These are phyloP conservation scores for Suhomyces taliae DNA, from an alignment of 1,139 yeast species.

Conservation along the genomic window DNA sequence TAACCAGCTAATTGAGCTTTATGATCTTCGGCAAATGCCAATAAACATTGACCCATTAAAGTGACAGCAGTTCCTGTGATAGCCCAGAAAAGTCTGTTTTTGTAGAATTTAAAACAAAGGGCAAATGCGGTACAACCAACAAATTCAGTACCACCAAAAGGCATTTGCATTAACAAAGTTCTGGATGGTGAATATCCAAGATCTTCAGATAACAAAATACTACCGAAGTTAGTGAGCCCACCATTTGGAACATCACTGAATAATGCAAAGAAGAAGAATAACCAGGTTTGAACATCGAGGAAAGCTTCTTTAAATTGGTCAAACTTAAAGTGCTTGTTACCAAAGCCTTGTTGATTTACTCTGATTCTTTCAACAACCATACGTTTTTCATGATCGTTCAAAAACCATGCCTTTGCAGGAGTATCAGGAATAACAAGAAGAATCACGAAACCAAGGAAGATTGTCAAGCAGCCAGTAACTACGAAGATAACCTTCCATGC, in stretches of 20 bases:
- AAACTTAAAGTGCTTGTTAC: conserved; percentile 52
- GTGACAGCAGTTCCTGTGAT: conserved; percentile 36
- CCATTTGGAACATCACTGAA: conserved; percentile 52
- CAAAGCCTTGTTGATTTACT: conserved; percentile 54
- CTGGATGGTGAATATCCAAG: conserved; percentile 42
- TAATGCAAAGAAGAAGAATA: conserved; percentile 41
- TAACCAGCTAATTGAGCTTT: conserved; percentile 13
- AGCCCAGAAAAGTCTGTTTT: conserved; percentile 43
- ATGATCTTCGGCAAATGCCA: conserved; percentile 41
- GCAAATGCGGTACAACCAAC: conserved; percentile 39
- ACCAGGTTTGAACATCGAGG: conserved; percentile 42
- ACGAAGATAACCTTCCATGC: conserved; percentile 51
- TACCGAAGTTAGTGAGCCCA: conserved; percentile 50
- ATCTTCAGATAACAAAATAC: conserved; percentile 44
- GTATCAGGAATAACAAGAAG: conserved; percentile 51
- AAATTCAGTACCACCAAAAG: conserved; percentile 41
- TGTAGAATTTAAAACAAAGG: conserved; percentile 8
- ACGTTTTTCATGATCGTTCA: conserved; percentile 42
- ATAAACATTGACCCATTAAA: conserved; percentile 43
- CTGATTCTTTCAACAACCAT: conserved; percentile 36
- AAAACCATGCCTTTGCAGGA: conserved; percentile 53
- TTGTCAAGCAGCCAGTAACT: conserved; percentile 48
- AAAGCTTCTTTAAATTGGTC: conserved; percentile 58
- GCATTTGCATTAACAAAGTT: conserved; percentile 38
- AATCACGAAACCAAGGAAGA: conserved; percentile 43